phyloP scores from a whole-genome alignment of 192 early-diverging fungal species.

The Coemansia sp. region DNA sequence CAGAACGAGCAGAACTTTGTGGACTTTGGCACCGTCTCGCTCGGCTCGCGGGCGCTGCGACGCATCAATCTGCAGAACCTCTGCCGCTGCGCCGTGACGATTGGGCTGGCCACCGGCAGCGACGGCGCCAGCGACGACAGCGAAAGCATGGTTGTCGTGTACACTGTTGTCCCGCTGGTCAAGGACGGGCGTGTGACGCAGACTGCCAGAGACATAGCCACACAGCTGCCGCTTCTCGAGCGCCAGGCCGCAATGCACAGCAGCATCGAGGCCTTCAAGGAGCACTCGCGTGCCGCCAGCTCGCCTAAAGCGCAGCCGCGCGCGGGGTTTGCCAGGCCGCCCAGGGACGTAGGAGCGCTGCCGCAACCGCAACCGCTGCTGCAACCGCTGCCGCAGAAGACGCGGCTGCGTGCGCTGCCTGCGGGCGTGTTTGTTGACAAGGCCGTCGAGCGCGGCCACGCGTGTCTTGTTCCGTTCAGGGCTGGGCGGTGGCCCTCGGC shows the following conservation, averaged over 20 bases:
- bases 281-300: slow-evolving; percentile 13
- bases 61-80: slow-evolving; percentile 87
- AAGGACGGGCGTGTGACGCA: slow-evolving; percentile 10
- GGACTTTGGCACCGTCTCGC: slow-evolving; percentile 88
- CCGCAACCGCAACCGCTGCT: neutral
- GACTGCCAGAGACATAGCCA: slow-evolving; percentile 30
- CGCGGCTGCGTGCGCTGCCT: too few species aligned
- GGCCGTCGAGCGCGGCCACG: slow-evolving; percentile 41
- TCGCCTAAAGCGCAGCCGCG: slow-evolving; percentile 5
- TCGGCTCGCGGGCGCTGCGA: slow-evolving; percentile 79
- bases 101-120: slow-evolving; percentile 38
- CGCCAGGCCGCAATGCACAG: slow-evolving; percentile 53
- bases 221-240: slow-evolving; percentile 42
- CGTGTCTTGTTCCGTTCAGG: slow-evolving; percentile 39
- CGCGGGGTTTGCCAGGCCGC: neutral
- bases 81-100: slow-evolving; percentile 48
- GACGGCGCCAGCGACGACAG: slow-evolving; percentile 3
- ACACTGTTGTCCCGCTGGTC: slow-evolving; percentile 16
- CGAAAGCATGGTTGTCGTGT: slow-evolving; percentile 30
- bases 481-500: neutral
- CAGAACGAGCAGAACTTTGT: slow-evolving; percentile 87
- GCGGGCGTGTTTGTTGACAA: slow-evolving; percentile 45
- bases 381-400: too few species aligned
- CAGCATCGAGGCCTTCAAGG: slow-evolving; percentile 37
- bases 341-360: neutral